Base-by-base conservation (phyloP, 2,329 filamentous ascomycete genomes). In the Epichloe uncinata region DNA sequence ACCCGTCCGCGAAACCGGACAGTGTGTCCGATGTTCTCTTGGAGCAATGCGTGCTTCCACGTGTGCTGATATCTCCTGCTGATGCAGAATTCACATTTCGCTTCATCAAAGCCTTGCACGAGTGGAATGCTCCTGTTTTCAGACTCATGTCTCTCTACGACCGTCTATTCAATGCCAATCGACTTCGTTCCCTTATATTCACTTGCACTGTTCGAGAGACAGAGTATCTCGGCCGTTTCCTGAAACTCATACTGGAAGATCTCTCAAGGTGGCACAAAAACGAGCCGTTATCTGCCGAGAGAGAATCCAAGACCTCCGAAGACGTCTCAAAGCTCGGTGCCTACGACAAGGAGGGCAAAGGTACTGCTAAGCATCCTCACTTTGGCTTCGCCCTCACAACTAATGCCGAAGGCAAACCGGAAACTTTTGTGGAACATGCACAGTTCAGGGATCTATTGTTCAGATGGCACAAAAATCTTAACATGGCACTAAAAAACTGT, bases 41-140 rank as follows among this genome's bases (percentile, higher is more conserved):
- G 9, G 89, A 97, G 66, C 84, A 94, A 58, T 98, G 93, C 63
- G 82, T 98, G 56, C 68, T 97, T n/a, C 93, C 93, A 9, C 84
- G 93, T 41, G 74, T 94, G 16, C 75, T 93, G 26, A 73, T 95
- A 33, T 95, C 90, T 0, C 81, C 88, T 1, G 77, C 85, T 46
- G 93, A 98, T 63, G 87, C 91, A 0, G 87, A 95, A 57, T 98
- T 87, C 69, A 84, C 82, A 50, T 94, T 90, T 67, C 81, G 82
- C 56, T 84, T 97, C 70, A 73, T 97, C 61, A 89, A 87, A 60
- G 87, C 87, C 59, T 76, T 98, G 49, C 93, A 98, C 65, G 82
- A 84, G 51, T 84, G 82, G 52, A 87, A 87, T 18, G 84, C 88
- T 0, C 84, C 88, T 0, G 87, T 88, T 54, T 97, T 98, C 70